Base-by-base conservation (phyloP, 2,329 filamentous ascomycete genomes). In the Rhinocladiella mackenziei region DNA sequence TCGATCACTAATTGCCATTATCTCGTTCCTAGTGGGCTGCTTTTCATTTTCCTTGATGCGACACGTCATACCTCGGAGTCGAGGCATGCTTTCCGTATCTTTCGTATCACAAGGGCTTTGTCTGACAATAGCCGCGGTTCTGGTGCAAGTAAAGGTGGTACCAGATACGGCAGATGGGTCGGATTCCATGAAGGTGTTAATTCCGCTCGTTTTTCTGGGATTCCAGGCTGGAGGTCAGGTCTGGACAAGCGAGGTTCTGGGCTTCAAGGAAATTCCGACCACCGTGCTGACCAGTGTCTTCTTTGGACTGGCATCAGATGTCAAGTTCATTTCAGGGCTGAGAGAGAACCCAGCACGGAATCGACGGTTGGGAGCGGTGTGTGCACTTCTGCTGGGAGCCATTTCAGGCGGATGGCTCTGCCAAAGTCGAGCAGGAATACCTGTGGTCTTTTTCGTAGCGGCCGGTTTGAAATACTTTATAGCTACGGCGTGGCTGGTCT, bases 241-340 rank as follows among this genome's bases (percentile, higher is more conserved):
- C 51, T 61, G 66, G 3, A 64, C 63, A 23, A 69, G 64, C 45
- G 61, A 67, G 2, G 57, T 63, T 8, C 57, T 71, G 25, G 61
- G 62, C 0, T 70, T 65, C 54, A 68, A 66, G 39, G 68, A 70
- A 55, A 64, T 71, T 20, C 68, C 68, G n/a, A 69, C 67, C 4
- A 65, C 69, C 9, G 68, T 70, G 8, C 49, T 71, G 49, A 71
- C 68, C 4, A 70, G 66, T 36, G 60, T 69, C 7, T 70, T 69
- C 49, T 70, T 67, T 53, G 68, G 70, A 45, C 61, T 70, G 29
- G 65, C 66, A 5, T 64, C 65, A 10, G 68, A 71, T 44, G 60
- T 58, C 18, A 50, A 56, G 22, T 52, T 69, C 25, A 55, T 51
- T 0, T 55, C 51, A 2, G 58, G 56, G 38, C 55, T 65, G 2